Base-by-base conservation (phyloP, 1,284 basidiomycete genomes). In the Irpex sp. region DNA sequence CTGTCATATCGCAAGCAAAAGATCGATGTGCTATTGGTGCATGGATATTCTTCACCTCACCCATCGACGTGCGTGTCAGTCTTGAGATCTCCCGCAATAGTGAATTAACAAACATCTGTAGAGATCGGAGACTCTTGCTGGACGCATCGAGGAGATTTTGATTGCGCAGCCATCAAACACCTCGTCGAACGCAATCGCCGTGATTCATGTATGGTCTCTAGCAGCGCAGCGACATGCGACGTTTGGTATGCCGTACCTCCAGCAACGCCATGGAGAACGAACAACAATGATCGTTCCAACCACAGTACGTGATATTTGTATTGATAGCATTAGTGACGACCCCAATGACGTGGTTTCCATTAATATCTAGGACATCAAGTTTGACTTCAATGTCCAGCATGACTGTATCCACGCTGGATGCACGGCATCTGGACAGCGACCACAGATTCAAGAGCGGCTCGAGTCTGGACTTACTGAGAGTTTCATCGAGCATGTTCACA, bases 371-470 rank as follows among this genome's bases (percentile, higher is more conserved):
- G 47, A 60, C 60, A 42, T 68, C 28, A 48, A 55, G 28, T 69
- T 69, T 45, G 56, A 63, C 14, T 66, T 69, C 61, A 68, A 68
- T 56, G 65, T 63, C 8, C 68, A 69, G 39, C 68, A 69, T 35
- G 62, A 69, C 56, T 69, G 68, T 53, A 21, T 35, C 2, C 7
- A 12, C 4, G 54, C 52, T 2, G 35, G 39, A 19, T 69, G 68
- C 37, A 5, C 6, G 18, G 21, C 57, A 3, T 39, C 55, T 5
- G 58, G 19, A 6, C 47, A 37, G 8, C 37, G 56, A 14, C 28
- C 6, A 12, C 23, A 63, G 21, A 21, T 45, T 4, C 63, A 67
- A 49, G 61, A 68, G 42, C 58, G 61, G 16, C 39, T 54, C 4
- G 35, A 21, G 16, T 52, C 60, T 0, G 54, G 28, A 2, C 28